phyloP scores from a whole-genome alignment of 2,329 filamentous ascomycete species.

The Diaporthe eres region DNA sequence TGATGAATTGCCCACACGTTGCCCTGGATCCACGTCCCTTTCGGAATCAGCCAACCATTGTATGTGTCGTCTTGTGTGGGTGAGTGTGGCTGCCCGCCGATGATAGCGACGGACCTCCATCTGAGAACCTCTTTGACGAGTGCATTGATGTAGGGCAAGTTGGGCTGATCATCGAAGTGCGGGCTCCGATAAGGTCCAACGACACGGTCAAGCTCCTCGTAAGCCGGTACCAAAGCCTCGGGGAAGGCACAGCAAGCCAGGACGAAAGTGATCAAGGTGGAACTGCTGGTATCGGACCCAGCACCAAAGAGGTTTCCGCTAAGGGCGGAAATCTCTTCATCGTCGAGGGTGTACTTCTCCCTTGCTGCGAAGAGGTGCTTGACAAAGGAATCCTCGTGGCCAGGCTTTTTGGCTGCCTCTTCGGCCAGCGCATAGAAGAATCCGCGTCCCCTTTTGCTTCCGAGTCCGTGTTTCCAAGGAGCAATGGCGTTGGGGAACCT shows the following conservation, averaged over 20 bases:
- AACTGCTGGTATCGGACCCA: constrained; percentile 64
- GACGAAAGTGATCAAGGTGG: constrained; percentile 62
- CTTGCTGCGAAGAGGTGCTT: constrained; percentile 63
- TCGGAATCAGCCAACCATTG: constrained; percentile 64
- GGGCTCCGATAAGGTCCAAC: constrained; percentile 64
- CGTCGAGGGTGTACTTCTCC: constrained; percentile 60
- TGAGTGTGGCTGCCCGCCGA: constrained; percentile 65
- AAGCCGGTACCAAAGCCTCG: constrained; percentile 61
- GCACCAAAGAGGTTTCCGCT: constrained; percentile 64
- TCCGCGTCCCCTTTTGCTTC: constrained; percentile 60
- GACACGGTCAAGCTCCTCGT: constrained; percentile 66
- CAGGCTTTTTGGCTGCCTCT: constrained; percentile 59
- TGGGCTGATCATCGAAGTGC: constrained; percentile 60
- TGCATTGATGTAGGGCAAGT: constrained; percentile 66
- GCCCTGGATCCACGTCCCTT: constrained; percentile 62
- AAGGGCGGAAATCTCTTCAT: constrained; percentile 61
- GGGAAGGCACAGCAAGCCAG: constrained; percentile 66
- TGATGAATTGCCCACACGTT: constrained; percentile 67
- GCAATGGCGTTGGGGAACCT: constrained; percentile 63
- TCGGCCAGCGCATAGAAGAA: constrained; percentile 68
- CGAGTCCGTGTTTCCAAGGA: constrained; percentile 65
- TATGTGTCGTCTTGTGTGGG: constrained; percentile 63
- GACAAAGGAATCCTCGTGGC: constrained; percentile 56
- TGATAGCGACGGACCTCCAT: constrained; percentile 67
- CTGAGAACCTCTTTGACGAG: constrained; percentile 70